phyloP scores from a whole-genome alignment of 495 filamentous ascomycete genomes.

The Talaromyces nanjingensis region DNA sequence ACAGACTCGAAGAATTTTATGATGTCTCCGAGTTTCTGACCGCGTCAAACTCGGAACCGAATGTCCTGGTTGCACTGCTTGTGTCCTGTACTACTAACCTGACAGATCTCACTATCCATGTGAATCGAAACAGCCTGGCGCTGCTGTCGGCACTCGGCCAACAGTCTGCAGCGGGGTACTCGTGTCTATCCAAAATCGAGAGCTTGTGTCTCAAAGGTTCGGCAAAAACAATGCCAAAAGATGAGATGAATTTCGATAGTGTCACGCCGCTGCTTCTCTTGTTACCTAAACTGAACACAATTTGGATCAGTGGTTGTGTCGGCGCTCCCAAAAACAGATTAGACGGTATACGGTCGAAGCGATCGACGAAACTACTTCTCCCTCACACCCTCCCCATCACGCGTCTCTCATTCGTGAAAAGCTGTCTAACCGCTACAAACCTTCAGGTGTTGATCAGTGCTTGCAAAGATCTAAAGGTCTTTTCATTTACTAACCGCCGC shows the following conservation, averaged over 20 bases:
- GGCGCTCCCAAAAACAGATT: background rate
- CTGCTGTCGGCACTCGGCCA: background rate
- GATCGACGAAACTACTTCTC: background rate
- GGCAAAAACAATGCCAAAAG: background rate
- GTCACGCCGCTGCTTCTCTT: background rate
- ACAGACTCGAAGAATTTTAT: background rate
- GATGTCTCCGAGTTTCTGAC: background rate
- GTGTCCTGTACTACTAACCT: background rate
- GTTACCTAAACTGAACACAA: background rate
- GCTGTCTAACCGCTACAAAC: background rate
- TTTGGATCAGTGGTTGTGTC: background rate
- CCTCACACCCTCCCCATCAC: background rate
- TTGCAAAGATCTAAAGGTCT: background rate
- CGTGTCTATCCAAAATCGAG: slow-evolving; percentile 3
- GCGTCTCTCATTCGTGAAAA: background rate
- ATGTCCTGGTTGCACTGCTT: background rate
- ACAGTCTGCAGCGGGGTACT: background rate
- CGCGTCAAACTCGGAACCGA: background rate
- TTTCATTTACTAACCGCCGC: background rate
- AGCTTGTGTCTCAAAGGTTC: background rate
- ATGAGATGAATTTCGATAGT: background rate
- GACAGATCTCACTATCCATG: background rate
- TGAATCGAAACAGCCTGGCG: background rate
- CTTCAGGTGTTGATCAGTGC: background rate
- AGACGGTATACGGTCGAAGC: background rate